Conservation (phyloP, 345 rosid species). For the Aegle marmelos region DNA sequence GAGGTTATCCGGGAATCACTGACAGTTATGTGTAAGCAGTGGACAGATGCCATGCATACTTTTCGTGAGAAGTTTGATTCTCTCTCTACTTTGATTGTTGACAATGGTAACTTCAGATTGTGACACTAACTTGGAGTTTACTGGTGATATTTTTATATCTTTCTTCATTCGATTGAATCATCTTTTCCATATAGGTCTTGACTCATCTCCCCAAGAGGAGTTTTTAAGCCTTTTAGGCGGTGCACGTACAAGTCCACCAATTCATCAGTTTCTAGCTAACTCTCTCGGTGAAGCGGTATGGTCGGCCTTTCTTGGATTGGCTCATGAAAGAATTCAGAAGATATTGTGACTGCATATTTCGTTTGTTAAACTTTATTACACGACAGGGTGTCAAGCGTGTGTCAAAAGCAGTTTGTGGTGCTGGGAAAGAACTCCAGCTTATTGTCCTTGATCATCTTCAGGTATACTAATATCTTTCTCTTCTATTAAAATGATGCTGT, state of each 20-base stretch:
- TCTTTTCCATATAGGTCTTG: slow-evolving; percentile 51
- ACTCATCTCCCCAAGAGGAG: slow-evolving; percentile 92
- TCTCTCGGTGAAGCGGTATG: slow-evolving; percentile 84
- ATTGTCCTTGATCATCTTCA: slow-evolving; percentile 86
- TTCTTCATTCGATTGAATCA: slow-evolving; percentile 16
- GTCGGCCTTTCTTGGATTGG: slow-evolving; percentile 17
- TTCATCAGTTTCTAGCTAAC: slow-evolving; percentile 88
- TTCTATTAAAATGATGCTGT: slow-evolving; percentile 8
- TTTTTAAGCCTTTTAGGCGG: slow-evolving; percentile 90
- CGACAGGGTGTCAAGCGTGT: slow-evolving; percentile 86
- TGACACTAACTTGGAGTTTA: slow-evolving; percentile 9
- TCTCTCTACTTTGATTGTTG: slow-evolving; percentile 58
- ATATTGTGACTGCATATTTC: slow-evolving; percentile 4
- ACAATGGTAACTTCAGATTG: slow-evolving; percentile 56
- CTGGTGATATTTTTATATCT: slow-evolving; percentile 3
- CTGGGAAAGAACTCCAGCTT: slow-evolving; percentile 87
- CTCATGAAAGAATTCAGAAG: slow-evolving; percentile 2
- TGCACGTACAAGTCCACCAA: slow-evolving; percentile 83
- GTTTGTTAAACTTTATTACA: slow-evolving; percentile 21
- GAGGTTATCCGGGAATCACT: slow-evolving; percentile 73
- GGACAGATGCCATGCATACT: slow-evolving; percentile 79
- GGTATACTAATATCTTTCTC: slow-evolving; percentile 41
- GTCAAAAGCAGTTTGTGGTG: slow-evolving; percentile 73
- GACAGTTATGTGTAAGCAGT: slow-evolving; percentile 78
- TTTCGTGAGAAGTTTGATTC: slow-evolving; percentile 82